phyloP scores from a whole-genome alignment of 306 rosid species.

The Acacia confusa region DNA sequence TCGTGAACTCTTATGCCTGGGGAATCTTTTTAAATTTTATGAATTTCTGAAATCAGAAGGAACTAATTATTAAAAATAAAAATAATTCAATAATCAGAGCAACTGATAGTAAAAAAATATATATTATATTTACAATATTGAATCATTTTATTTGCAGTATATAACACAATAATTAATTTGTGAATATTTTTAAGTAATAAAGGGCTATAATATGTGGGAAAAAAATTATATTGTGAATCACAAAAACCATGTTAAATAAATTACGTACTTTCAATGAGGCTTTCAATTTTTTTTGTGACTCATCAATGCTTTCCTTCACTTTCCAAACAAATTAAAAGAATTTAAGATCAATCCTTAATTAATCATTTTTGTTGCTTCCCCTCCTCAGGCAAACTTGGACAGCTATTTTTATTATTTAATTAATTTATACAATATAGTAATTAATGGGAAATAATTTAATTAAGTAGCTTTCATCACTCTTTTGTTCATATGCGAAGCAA shows the following conservation, averaged over 20 bases:
- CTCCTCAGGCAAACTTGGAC: not conserved
- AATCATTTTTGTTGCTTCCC: conserved; percentile 1
- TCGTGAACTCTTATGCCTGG: not conserved
- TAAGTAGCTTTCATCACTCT: not conserved
- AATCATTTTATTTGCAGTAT: not conserved
- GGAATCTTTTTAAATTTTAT: not conserved
- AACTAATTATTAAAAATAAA: no score
- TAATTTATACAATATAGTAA: not conserved
- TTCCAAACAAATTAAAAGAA: not conserved
- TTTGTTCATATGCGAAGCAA: not conserved
- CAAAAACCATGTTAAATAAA: not conserved
- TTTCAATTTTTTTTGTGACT: not conserved
- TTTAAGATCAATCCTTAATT: not conserved
- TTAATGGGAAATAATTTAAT: not conserved
- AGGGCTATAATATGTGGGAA: not conserved
- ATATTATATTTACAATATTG: not conserved
- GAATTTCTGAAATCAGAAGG: not conserved
- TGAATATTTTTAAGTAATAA: no score
- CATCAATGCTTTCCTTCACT: not conserved
- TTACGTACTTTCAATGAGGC: not conserved
- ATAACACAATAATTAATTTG: not conserved
- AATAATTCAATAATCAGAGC: no score
- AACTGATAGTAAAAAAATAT: no score
- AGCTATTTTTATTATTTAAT: not conserved
- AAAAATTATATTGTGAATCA: not conserved